Base-by-base conservation (phyloP, 129 eudicot genomes). In the Arctium minus region DNA sequence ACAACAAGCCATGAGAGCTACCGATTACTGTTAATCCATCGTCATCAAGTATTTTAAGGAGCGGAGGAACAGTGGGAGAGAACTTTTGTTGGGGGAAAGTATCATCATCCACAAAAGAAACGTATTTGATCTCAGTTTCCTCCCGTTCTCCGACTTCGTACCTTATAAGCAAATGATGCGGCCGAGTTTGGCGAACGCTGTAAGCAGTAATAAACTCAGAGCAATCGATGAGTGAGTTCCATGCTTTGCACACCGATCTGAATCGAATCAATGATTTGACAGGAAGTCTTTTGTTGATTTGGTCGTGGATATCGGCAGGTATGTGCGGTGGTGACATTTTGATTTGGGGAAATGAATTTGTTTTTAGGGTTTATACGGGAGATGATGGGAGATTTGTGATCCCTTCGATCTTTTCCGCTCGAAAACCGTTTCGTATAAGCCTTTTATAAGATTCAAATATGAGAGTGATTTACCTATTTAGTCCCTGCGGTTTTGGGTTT, bases 211-310 rank as follows among this genome's bases (percentile, higher is more conserved):
- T 81, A 13, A 90, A 90, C 15, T 29, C 33, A 5, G 87, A 83
- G 75, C 81, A 68, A 7, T 88, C 83, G 70, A 90, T 90, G 8
- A 86, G 37, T 10, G 83, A 53, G 74, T 84, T 68, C 91, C 93
- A 88, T 75, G 81, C 42, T 88, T 86, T 83, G 81, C 78, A 81
- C 18, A 88, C 91, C 2, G 72, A 8, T 11, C 83, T 75, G 75
- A 86, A 88, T 1, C 84, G 81, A 5, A 86, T 31, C 13, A 88
- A 72, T 10, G 93, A 81, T 75, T 86, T 82, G 3, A 64, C 80
- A 3, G 91, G 91, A 12, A 90, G 78, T 37, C 76, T 86, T 15
- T 39, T 72, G 62, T 88, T 75, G 15, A 90, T 88, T 73, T 88
- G 87, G 6, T n/a, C 38, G 40, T 81, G 71, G 68, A 90, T 65